Conservation (phyloP, 139 green algal species). For the Mychonastes homosphaera region DNA sequence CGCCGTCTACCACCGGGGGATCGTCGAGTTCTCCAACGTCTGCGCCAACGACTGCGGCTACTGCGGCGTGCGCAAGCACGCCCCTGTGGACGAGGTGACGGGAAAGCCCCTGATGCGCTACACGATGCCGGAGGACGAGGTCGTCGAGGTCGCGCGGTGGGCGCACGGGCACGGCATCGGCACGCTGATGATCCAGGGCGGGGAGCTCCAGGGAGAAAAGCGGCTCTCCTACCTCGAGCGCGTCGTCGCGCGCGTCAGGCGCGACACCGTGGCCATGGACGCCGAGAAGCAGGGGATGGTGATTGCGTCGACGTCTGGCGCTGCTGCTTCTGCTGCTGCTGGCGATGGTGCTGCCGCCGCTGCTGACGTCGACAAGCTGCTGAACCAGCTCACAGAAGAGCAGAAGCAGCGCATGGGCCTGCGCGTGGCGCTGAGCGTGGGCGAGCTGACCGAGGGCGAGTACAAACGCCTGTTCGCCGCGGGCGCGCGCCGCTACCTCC, state of each 20-base stretch:
- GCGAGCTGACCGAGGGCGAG: conserved; percentile 33
- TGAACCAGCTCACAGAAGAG: neutral
- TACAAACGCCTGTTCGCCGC: conserved; percentile 14
- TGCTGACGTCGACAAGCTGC: neutral
- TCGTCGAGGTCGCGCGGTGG: conserved; percentile 44
- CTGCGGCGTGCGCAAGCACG: conserved; percentile 55
- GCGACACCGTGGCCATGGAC: conserved; percentile 35
- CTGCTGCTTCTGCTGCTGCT: neutral
- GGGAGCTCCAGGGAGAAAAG: conserved; percentile 40
- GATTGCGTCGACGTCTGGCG: neutral
- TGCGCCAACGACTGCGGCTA: conserved; percentile 57
- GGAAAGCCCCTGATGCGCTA: conserved; percentile 11
- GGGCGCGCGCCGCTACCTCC: conserved; percentile 47
- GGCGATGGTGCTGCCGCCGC: neutral
- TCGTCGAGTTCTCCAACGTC: conserved; percentile 57
- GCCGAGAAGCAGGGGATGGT: conserved; percentile 7
- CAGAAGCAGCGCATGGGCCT: conserved; percentile 41
- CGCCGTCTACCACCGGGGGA: conserved; percentile 36
- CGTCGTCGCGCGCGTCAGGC: conserved; percentile 16
- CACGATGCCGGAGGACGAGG: conserved; percentile 26
- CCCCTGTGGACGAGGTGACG: conserved; percentile 19
- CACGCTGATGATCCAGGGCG: conserved; percentile 55
- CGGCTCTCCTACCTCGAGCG: conserved; percentile 37
- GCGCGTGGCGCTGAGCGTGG: conserved; percentile 42
- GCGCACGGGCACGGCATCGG: conserved; percentile 40